phyloP scores from a whole-genome alignment of 208 protist genomes.

The Herpetomonas samuelpessoai region DNA sequence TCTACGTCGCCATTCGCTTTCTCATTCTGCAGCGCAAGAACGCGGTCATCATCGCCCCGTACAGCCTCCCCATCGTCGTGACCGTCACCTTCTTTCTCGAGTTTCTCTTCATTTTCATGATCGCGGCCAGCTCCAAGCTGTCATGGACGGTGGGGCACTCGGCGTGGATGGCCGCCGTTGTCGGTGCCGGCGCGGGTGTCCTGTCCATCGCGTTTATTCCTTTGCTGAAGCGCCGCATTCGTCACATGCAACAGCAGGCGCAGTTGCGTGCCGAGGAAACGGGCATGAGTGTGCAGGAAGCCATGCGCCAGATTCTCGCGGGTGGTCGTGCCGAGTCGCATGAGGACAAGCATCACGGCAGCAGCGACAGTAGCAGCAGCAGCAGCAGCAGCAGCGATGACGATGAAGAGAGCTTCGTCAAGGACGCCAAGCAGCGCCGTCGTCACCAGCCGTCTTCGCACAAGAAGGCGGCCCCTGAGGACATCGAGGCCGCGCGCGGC shows the following conservation, averaged over 20 bases:
- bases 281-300: constrained; percentile 24
- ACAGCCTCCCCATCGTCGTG: constrained; percentile 41
- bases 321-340: constrained; percentile 12
- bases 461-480: not conserved
- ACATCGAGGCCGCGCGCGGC: not conserved
- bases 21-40: constrained; percentile 38
- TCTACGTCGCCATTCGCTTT: constrained; percentile 35
- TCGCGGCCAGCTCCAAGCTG: constrained; percentile 41
- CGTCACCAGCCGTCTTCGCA: too few species aligned
- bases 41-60: constrained; percentile 31
- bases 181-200: constrained; percentile 31
- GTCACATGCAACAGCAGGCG: constrained; percentile 20
- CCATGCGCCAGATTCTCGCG: constrained; percentile 23
- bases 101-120: constrained; percentile 66
- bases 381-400: too few species aligned
- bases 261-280: constrained; percentile 19
- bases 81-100: constrained; percentile 53
- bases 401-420: too few species aligned
- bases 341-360: not conserved
- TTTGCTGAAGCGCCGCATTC: constrained; percentile 30
- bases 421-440: too few species aligned
- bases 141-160: constrained; percentile 27
- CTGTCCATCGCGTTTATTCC: constrained; percentile 42
- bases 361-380: constrained; percentile 7
- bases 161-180: constrained; percentile 45